phyloP scores from a whole-genome alignment of 2,329 filamentous ascomycete genomes.

The Aspergillus pseudoterreus region DNA sequence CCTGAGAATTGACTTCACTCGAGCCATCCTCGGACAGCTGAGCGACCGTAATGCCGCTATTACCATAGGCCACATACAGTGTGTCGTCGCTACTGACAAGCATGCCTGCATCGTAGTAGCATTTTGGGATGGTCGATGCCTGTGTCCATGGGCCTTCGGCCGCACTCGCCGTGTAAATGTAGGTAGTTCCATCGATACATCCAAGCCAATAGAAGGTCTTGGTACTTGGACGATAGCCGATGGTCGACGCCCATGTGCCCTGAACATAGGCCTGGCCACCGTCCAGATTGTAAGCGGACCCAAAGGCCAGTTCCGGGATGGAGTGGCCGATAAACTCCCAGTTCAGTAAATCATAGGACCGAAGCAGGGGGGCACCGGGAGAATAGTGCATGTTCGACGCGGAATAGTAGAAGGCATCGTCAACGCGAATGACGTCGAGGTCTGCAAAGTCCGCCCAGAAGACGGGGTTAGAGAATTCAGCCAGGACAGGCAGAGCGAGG shows the following conservation, averaged over 20 bases:
- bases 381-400: slow-evolving; percentile 57
- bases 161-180: slow-evolving; percentile 49
- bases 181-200: slow-evolving; percentile 51
- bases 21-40: slow-evolving; percentile 51
- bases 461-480: slow-evolving; percentile 46
- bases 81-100: slow-evolving; percentile 53
- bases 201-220: slow-evolving; percentile 57
- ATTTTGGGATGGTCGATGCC: slow-evolving; percentile 38
- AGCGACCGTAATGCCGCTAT: slow-evolving; percentile 48
- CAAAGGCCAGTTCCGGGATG: slow-evolving; percentile 46
- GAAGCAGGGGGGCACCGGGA: slow-evolving; percentile 54
- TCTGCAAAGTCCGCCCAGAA: slow-evolving; percentile 56
- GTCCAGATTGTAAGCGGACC: slow-evolving; percentile 47
- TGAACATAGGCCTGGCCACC: slow-evolving; percentile 47
- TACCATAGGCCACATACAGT: slow-evolving; percentile 57
- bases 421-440: slow-evolving; percentile 51
- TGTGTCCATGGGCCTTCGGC: slow-evolving; percentile 45
- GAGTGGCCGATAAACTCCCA: slow-evolving; percentile 48
- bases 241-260: slow-evolving; percentile 55
- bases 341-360: slow-evolving; percentile 54
- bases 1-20: slow-evolving; percentile 41
- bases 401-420: slow-evolving; percentile 52
- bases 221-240: slow-evolving; percentile 50
- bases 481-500: too few species aligned
- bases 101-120: slow-evolving; percentile 57